Evolutionary conservation across 78 protist species (phyloP), one percentile per base, ranked within the genome.

Genomic region (Speleostelium caveatum): DNA sequence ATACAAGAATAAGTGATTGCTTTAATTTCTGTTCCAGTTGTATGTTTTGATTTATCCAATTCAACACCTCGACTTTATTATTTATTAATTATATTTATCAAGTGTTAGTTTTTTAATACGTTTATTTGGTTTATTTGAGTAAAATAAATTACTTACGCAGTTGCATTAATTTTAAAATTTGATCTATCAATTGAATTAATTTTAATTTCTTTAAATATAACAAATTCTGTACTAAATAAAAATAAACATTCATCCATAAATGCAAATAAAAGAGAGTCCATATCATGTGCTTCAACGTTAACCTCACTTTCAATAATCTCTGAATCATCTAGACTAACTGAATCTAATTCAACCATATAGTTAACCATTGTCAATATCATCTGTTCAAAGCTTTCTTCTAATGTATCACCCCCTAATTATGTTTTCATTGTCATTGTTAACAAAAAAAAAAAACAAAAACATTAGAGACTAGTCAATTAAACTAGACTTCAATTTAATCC

Each of bases 1-100:
- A 86, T 86, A 59, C 87, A 75, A n/a, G 93, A 86, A 61, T 86
- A 86, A 35, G 93, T 86, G 2, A 86, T 86, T 17, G 93, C 93
- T 58, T 86, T 86, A 42, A 86, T 86, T 36, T 86, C 93, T 4
- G 93, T 86, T 10, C 93, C 93, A 28, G 86, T 75, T 41, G 86
- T 75, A 61, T 86, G 93, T 72, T 86, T 86, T 28, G 65, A 53
- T 68, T 76, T 76, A 45, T 86, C 93, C 41, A 86, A 72, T 39
- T 53, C 77, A n/a, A 76, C 73, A 2, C 93, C 93, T 67, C 32
- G 33, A 6, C 92, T 86, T 4, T 56, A 58, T 51, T 17, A n/a
- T n/a, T n/a, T n/a, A n/a, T n/a, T n/a, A n/a, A n/a, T n/a, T n/a
- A n/a, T n/a, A 72, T 19, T 12, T 39, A 30, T 32, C 24, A 2